phyloP scores from a whole-genome alignment of 148 eudicot genomes.

The Cornus kousa region DNA sequence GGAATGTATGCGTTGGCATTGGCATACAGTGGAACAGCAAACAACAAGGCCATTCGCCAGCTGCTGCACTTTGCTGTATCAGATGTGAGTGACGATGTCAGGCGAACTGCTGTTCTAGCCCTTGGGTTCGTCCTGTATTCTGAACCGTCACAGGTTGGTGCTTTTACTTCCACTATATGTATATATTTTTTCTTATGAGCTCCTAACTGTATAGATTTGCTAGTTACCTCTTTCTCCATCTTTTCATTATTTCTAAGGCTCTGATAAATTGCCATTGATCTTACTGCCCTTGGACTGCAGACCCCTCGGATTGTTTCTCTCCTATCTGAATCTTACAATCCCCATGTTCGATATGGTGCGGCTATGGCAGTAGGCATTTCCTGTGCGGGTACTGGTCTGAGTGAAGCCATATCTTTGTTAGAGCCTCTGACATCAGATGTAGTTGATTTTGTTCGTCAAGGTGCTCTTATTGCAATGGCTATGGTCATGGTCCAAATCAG shows the following conservation, averaged over 20 bases:
- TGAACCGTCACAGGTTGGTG: slow-evolving; percentile 93
- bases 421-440: slow-evolving; percentile 98
- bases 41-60: slow-evolving; percentile 97
- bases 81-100: slow-evolving; percentile 96
- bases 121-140: slow-evolving; percentile 96
- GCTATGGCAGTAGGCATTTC: slow-evolving; percentile 98
- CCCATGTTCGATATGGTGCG: slow-evolving; percentile 98
- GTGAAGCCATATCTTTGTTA: slow-evolving; percentile 93
- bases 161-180: background rate
- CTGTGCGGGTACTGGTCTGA: slow-evolving; percentile 94
- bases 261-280: background rate
- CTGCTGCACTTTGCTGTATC: slow-evolving; percentile 98
- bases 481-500: slow-evolving; percentile 97
- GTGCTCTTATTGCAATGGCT: slow-evolving; percentile 97
- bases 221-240: background rate
- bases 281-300: slow-evolving; percentile 43
- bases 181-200: background rate
- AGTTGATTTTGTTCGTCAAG: slow-evolving; percentile 98
- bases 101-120: slow-evolving; percentile 93
- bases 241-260: background rate
- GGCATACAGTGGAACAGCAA: slow-evolving; percentile 94
- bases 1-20: slow-evolving; percentile 99
- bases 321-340: slow-evolving; percentile 91
- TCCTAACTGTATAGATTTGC: background rate
- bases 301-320: slow-evolving; percentile 92